A percentile compares a stretch with the other conserved stretches of the same genome.
Conservation (phyloP, 2,329 filamentous ascomycete species). For the Colletotrichum gigasporum region DNA sequence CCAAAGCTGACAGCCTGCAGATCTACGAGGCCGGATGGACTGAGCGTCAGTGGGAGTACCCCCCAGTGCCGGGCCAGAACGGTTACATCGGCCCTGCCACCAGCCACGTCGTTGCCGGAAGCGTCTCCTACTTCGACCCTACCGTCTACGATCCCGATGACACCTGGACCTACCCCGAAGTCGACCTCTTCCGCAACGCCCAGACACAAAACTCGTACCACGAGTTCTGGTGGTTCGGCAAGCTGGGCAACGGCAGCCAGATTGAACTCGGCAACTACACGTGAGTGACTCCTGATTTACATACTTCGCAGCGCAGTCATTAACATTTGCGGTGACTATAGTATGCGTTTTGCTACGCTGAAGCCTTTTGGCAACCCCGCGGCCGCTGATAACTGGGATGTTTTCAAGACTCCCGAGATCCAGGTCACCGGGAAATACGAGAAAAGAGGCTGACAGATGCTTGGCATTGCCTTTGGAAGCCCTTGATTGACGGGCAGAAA, state of each 20-base stretch:
- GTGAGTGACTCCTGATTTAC: neutral
- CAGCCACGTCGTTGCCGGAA: conserved; percentile 43
- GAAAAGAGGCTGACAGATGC: neutral
- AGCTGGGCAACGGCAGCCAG: conserved; percentile 27
- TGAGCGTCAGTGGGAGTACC: conserved; percentile 52
- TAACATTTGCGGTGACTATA: neutral
- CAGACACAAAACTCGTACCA: conserved; percentile 1
- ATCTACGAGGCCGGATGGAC: conserved; percentile 51
- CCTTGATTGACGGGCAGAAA: too few species aligned
- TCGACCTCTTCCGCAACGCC: conserved; percentile 37
- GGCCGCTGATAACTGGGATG: conserved; percentile 52
- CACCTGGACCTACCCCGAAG: conserved; percentile 47
- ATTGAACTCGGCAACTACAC: conserved; percentile 28
- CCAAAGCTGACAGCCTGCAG: neutral
- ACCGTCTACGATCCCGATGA: conserved; percentile 46
- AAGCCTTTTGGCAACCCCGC: conserved; percentile 51
- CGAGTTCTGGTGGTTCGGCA: conserved; percentile 32
- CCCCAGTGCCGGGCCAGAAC: conserved; percentile 45
- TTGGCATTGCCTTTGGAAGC: too few species aligned
- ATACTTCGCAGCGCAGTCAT: neutral
- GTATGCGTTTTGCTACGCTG: conserved; percentile 51
- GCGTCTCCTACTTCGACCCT: conserved; percentile 41
- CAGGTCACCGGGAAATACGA: conserved; percentile 37
- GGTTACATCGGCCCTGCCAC: conserved; percentile 52
- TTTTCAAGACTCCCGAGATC: conserved; percentile 47